Evolutionary conservation across 2,329 filamentous ascomycete species (phyloP).

Genomic region (Aspergillus melleus): DNA sequence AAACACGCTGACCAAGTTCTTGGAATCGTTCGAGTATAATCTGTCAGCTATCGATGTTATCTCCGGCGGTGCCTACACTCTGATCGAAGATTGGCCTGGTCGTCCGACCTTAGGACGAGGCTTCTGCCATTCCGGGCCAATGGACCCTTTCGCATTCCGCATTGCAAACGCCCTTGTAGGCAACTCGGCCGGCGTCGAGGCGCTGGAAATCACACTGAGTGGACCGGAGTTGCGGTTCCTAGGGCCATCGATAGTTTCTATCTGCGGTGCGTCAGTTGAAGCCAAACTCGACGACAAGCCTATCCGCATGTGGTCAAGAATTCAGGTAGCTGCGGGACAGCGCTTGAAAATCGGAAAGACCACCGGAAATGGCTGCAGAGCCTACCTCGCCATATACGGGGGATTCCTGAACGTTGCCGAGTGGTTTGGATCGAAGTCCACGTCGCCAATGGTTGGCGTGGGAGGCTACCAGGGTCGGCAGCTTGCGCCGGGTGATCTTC

Average conservation of each 20-base stretch:
- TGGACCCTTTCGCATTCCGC: conserved; percentile 60
- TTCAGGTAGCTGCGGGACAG: conserved; percentile 53
- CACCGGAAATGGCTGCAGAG: conserved; percentile 54
- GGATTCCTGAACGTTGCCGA: conserved; percentile 56
- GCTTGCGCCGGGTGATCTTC: conserved; percentile 55
- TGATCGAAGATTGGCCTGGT: conserved; percentile 60
- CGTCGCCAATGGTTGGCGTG: conserved; percentile 57
- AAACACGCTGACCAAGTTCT: conserved; percentile 58
- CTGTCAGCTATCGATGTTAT: conserved; percentile 58
- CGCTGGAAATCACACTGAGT: conserved; percentile 60
- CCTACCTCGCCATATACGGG: conserved; percentile 60
- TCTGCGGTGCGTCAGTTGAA: conserved; percentile 58
- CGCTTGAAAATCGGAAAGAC: conserved; percentile 57
- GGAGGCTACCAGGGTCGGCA: conserved; percentile 62
- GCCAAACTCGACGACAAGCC: conserved; percentile 51
- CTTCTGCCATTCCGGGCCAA: conserved; percentile 60
- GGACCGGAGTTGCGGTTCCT: conserved; percentile 61
- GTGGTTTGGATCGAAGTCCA: conserved; percentile 62
- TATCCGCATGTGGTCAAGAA: conserved; percentile 57
- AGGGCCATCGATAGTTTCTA: conserved; percentile 54
- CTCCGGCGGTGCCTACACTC: conserved; percentile 57
- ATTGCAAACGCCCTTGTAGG: conserved; percentile 62
- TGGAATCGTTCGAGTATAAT: conserved; percentile 52
- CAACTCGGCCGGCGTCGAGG: conserved; percentile 54
- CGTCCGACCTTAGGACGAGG: conserved; percentile 59